Evolutionary conservation across 1,284 basidiomycete species (phyloP), one percentile per base, ranked within the genome.

Genomic region (Trichosporon coremiiforme): DNA sequence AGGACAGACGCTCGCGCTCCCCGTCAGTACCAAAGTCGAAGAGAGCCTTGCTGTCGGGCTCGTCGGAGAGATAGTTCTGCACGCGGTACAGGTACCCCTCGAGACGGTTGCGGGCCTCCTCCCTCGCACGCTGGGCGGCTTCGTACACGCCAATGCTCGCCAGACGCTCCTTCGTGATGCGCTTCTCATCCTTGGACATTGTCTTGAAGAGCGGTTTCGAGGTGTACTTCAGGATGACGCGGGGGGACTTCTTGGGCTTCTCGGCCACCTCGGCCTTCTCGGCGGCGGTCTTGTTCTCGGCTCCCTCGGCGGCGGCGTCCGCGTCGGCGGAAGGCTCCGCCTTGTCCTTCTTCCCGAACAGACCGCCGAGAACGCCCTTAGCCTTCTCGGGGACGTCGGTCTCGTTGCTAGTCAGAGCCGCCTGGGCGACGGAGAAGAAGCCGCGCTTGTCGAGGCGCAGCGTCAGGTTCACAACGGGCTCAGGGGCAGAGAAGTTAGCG

Each of bases 61-160:
- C 86, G 8, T 88, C 87, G 47, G 90, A 88, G 9, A 98, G 85
- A 29, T 95, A 86, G 79, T 95, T 95, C 25, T 93, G 90, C 38
- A 98, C 85, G 69, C 90, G 89, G 85, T 99, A 99, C 20, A 98
- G 84, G 82, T 95, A 96, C 31, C 91, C 88, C 83, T 99, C 97
- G 68, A 99, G 89, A 33, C 88, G 87, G 84, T 99, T 99, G 68
- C 90, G 88, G 1, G 94, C 93, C 82, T 98, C 96, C 79, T 96
- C 96, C 65, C 90, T 89, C 66, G 89, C 88, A 33, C 86, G 87
- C 79, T 94, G 94, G 20, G 89, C 88, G 1, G 86, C 85, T 82
- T 98, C 95, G 67, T 91, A 90, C 10, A 86, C 83, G 72, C 95
- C 90, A 72, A 98, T 86, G 4, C 89, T 88, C n/a, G 89, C 87